Conservation (phyloP, 1,139 yeast species). For the Schwanniomyces etchellsii region DNA sequence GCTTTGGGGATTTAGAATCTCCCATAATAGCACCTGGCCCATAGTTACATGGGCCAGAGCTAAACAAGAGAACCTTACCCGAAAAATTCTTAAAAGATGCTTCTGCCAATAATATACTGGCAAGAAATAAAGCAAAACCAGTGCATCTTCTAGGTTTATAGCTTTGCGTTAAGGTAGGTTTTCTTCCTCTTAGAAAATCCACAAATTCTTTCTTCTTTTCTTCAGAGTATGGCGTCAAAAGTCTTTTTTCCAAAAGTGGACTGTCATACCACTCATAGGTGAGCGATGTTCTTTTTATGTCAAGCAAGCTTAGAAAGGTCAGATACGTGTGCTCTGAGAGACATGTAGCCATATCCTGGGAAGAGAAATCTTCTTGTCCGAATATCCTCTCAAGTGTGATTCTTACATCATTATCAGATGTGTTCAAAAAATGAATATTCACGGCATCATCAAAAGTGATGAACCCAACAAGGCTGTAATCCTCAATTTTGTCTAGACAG, state of each 20-base stretch:
- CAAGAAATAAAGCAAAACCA: constrained; percentile 27
- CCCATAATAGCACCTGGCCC: constrained; percentile 28
- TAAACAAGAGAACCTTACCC: constrained; percentile 24
- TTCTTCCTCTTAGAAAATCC: constrained; percentile 6
- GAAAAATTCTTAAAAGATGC: constrained; percentile 14
- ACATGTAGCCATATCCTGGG: too few relatives aligned
- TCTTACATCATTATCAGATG: neutral
- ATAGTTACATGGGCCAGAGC: constrained; percentile 32
- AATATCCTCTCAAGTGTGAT: neutral
- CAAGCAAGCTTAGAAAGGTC: neutral
- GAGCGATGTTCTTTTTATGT: neutral
- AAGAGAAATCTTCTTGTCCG: neutral
- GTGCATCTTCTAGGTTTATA: constrained; percentile 27
- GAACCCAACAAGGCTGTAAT: constrained; percentile 18
- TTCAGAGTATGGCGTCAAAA: neutral
- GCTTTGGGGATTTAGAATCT: constrained; percentile 9
- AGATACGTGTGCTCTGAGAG: too few relatives aligned
- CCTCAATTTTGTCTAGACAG: constrained; percentile 16
- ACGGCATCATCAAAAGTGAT: constrained; percentile 27
- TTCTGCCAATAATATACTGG: constrained; percentile 16
- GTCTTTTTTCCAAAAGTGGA: neutral
- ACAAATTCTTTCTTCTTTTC: neutral
- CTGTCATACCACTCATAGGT: neutral
- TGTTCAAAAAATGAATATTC: constrained; percentile 15
- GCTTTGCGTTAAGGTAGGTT: constrained; percentile 20